Base-by-base conservation (phyloP, 176 grass and related monocot genomes). In the Carex littledalei region DNA sequence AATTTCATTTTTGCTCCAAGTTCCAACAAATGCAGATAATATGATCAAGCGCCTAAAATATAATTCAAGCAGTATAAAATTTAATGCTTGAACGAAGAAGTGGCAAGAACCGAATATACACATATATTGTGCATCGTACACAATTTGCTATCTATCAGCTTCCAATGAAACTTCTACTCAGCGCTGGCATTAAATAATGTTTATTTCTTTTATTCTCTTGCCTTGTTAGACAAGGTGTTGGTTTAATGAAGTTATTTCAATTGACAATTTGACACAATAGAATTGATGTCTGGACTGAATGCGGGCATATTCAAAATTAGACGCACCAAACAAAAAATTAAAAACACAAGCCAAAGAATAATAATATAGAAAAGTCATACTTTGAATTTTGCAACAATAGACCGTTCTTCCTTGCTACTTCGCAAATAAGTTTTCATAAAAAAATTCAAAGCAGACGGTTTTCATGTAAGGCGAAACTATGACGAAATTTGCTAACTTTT, bases 361-460 rank as follows among this genome's bases (percentile, higher is more conserved):
- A 65, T 50, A 52, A 82, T 67, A 52, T 37, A 49, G 53, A 55
- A 69, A 70, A 43, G 9, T 37, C 3, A 43, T 56, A 78, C 13
- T 53, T 78, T 55, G 47, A 78, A 78, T 29, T 14, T 57, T 78
- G 50, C 50, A 57, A 32, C 10, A 34, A 56, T 78, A 54, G 50
- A 78, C 49, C 7, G 3, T 47, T 62, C 12, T 64, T 45, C 37
- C 18, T 49, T 45, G 63, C 60, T 83, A 68, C 81, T 83, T 83
- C 3, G 13, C 63, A 17, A 67, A 67, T 83, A 68, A 67, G 81
- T 8, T 67, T 68, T 50, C 63, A 13, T 13, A 81, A 64, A 82
- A 78, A 56, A 78, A 55, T 78, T 78, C 74, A 34, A 78, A 78
- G 18, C 50, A 57, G 52, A 18, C 52, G 74, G 74, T 78, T 52